Base-by-base conservation (phyloP, 495 filamentous ascomycete genomes). In the Cetradonia linearis region DNA sequence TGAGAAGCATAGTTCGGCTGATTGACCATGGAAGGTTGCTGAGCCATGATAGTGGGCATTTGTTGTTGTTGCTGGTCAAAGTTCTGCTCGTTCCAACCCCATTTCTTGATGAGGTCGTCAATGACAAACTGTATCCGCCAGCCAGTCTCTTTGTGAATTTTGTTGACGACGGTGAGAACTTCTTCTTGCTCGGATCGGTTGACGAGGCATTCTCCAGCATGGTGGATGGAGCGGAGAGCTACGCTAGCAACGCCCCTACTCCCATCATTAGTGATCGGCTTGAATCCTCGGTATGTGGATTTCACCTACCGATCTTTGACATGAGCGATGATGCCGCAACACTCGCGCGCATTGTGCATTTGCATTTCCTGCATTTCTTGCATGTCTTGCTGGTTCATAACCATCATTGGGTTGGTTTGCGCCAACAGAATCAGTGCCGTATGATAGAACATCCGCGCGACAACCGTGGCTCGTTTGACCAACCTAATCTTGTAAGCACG, bases 401-500 rank as follows among this genome's bases (percentile, higher is more conserved):
- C 61, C 56, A 72, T 64, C 48, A 82, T 61, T 0, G 92, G 91
- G 69, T 96, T 84, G 27, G 81, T 84, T 64, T 91, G 88, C 3
- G 86, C 79, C n/a, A 97, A 78, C 11, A 96, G 69, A 58, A 85
- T 83, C 71, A 91, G 83, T 33, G 86, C 81, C 0, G 87, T 91
- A 67, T 96, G 92, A 68, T 95, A 97, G 63, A 96, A 89, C n/a
- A 96, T 78, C 11, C 89, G 83, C 11, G 86, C 90, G 44, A 95
- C 79, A 36, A 91, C 83, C 5, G 88, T 84, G 9, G 87, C 81
- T 44, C 88, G 81, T 69, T 93, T 92, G 63, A 90, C 83, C 28
- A 96, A 77, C 89, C 86, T 89, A 58, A 1, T 23, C 31, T 33
- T 55, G 23, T 59, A 16, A 48, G 44, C 28, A 55, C 31, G 33